These are phyloP conservation scores for Pythium angustatum DNA, from an alignment of 352 stramenopile genomes.

Conservation along the genomic window DNA sequence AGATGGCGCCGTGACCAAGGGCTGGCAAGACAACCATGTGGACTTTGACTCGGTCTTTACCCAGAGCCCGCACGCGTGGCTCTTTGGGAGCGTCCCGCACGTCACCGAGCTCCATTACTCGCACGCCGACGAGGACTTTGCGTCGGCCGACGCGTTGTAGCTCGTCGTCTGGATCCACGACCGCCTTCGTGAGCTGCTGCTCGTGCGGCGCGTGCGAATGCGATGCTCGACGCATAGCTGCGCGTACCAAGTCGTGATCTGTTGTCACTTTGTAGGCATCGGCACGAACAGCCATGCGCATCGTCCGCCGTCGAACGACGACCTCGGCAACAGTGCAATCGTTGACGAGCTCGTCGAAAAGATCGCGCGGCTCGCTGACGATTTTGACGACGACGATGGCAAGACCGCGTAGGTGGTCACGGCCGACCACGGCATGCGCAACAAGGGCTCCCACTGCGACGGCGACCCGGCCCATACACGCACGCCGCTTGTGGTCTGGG, in stretches of 20 bases:
- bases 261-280: conserved; percentile 84
- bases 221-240: conserved; percentile 39
- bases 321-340: conserved; percentile 83
- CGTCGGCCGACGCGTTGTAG: conserved; percentile 60
- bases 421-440: too few species aligned
- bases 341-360: conserved; percentile 80
- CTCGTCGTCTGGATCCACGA: conserved; percentile 81
- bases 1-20: conserved; percentile 86
- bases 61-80: conserved; percentile 61
- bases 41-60: conserved; percentile 90
- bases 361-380: conserved; percentile 50
- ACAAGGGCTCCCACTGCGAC: conserved; percentile 82
- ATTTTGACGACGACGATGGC: conserved; percentile 70
- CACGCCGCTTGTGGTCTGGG: conserved; percentile 79
- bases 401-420: conserved; percentile 82
- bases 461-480: conserved; percentile 81
- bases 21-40: conserved; percentile 86
- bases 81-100: conserved; percentile 80
- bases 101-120: conserved; percentile 74
- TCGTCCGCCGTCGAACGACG: conserved; percentile 71
- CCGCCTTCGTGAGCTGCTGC: conserved; percentile 48
- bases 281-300: conserved; percentile 86
- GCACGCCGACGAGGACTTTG: conserved; percentile 80
- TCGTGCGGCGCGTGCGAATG: conserved; percentile 24
- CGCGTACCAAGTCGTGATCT: conserved; percentile 58